Evolutionary conservation across 2,329 filamentous ascomycete species (phyloP), one percentile per base, ranked within the genome.

Genomic region (Aspergillus jensenii): DNA sequence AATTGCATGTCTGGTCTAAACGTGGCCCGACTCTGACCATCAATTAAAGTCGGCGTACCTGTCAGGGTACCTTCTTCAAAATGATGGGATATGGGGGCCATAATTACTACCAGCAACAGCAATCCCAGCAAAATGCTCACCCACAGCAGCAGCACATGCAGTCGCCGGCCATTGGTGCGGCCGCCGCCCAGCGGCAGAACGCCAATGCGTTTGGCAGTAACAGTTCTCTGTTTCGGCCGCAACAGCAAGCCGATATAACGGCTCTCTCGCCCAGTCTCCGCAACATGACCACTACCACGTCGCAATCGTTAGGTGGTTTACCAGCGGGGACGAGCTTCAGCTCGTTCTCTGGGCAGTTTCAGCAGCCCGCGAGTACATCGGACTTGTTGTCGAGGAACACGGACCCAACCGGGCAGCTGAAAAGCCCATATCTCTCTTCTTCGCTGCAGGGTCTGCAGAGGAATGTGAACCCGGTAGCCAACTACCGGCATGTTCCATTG

Each of bases 41-140:
- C 46, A 12, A 15, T 51, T 19, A n/a, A 25, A 19, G 35, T 27
- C 35, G 31, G 47, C n/a, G 8, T 17, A 12, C 9, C 37, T 25
- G 33, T 43, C 47, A 37, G 48, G 39, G 31, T 11, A 27, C 40
- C 41, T 43, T 33, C 27, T n/a, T 43, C 56, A 73, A 68, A 50
- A 74, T 74, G 71, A 74, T 74, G 71, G 68, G 67, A 52, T 73
- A 72, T 64, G 68, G 68, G 52, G 68, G 70, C 55, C 68, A 69
- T 54, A 61, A 65, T 21, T 71, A 68, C 52, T 65, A 71, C 52
- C 64, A 65, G 43, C 66, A 68, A 31, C 62, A 59, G 37, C 68
- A 69, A 48, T 48, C 58, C 9, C 68, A 67, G 46, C 67, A 66
- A 33, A 63, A 63, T 55, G 62, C 62, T 2, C 66, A 65, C 40